Evolutionary conservation across 371 early-diverging fungal species (phyloP).

Genomic region (Zychaea mexicana): DNA sequence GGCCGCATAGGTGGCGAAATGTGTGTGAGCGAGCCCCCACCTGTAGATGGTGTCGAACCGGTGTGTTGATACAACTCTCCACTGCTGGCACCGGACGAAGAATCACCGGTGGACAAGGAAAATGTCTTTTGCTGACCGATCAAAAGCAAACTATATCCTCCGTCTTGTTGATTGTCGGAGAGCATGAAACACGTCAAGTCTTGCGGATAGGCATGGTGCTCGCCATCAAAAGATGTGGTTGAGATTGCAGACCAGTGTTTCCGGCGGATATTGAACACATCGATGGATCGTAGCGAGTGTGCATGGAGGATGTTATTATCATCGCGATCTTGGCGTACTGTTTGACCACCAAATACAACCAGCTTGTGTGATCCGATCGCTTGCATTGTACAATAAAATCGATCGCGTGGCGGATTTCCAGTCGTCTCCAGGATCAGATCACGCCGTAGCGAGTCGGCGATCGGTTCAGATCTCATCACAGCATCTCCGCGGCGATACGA

Average conservation of each 20-base stretch:
- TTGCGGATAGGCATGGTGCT: slow-evolving; percentile 9
- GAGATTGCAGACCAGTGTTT: slow-evolving; percentile 17
- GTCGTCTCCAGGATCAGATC: slow-evolving; percentile 24
- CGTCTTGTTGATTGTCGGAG: background rate
- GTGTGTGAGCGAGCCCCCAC: too few relatives aligned
- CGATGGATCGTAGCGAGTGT: slow-evolving; percentile 17
- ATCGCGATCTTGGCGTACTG: slow-evolving; percentile 23
- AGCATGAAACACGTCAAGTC: slow-evolving; percentile 11
- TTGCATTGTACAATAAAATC: slow-evolving; percentile 20
- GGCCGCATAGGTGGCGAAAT: background rate
- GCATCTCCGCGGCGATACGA: slow-evolving; percentile 11
- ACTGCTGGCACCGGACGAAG: slow-evolving; percentile 8
- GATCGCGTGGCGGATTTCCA: slow-evolving; percentile 24
- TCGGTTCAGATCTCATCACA: background rate
- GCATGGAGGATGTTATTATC: slow-evolving; percentile 23
- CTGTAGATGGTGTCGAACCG: background rate
- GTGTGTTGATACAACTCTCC: background rate
- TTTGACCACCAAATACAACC: slow-evolving; percentile 29
- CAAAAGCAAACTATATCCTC: background rate
- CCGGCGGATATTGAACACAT: slow-evolving; percentile 19
- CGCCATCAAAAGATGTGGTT: slow-evolving; percentile 6
- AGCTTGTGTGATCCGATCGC: slow-evolving; percentile 16
- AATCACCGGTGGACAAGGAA: background rate
- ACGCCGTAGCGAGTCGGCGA: background rate
- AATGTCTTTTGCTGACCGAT: slow-evolving; percentile 18